Conservation (phyloP, 2,329 filamentous ascomycete species). For the Paecilomyces dactylethromorphus region DNA sequence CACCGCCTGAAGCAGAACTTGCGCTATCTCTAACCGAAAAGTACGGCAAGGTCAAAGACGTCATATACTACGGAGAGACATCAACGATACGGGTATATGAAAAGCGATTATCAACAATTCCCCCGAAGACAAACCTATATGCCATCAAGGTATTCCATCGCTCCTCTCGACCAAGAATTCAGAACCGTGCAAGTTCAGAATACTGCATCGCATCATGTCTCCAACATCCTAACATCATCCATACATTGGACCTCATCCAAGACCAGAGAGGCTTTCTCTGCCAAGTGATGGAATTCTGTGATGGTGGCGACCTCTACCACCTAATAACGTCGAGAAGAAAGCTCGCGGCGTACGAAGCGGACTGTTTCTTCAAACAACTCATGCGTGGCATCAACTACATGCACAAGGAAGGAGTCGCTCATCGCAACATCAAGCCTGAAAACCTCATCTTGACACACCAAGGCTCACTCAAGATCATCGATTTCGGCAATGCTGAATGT, state of each 20-base stretch:
- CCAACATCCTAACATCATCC: slow-evolving; percentile 83
- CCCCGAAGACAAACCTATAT: neutral
- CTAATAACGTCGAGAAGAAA: slow-evolving; percentile 75
- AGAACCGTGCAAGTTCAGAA: slow-evolving; percentile 50
- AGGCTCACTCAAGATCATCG: slow-evolving; percentile 52
- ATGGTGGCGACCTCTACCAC: slow-evolving; percentile 80
- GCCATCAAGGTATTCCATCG: neutral
- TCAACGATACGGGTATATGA: neutral
- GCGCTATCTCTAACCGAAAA: neutral
- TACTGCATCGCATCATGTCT: slow-evolving; percentile 90
- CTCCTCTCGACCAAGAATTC: neutral
- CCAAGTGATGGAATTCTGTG: slow-evolving; percentile 92
- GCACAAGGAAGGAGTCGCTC: slow-evolving; percentile 82
- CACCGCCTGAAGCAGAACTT: neutral
- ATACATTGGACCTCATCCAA: slow-evolving; percentile 81
- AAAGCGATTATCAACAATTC: neutral
- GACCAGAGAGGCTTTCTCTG: slow-evolving; percentile 85
- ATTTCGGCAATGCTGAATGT: slow-evolving; percentile 71
- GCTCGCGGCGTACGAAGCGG: slow-evolving; percentile 64
- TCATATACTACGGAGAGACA: neutral
- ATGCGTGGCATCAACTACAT: slow-evolving; percentile 92
- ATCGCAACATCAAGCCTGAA: slow-evolving; percentile 54
- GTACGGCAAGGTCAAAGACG: neutral
- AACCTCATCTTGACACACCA: slow-evolving; percentile 55
- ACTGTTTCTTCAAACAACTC: slow-evolving; percentile 91